A percentile compares a stretch with the other conserved stretches of the same genome.
These are phyloP conservation scores for Clitocybe nebularis DNA, from an alignment of 1,284 basidiomycete species.

Conservation along the genomic window DNA sequence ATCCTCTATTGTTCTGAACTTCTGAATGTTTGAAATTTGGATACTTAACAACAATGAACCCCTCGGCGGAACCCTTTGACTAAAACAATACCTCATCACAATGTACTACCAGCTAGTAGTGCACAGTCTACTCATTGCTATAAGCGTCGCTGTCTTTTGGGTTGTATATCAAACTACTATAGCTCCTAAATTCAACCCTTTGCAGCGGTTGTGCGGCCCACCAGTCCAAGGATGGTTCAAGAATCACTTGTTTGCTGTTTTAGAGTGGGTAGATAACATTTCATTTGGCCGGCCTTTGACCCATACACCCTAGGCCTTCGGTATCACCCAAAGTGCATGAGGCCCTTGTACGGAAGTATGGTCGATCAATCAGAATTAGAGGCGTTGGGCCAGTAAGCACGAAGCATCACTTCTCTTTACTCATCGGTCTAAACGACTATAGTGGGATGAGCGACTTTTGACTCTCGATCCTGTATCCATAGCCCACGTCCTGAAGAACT, in stretches of 20 bases:
- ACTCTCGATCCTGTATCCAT: conserved; percentile 74
- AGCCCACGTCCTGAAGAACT: conserved; percentile 64
- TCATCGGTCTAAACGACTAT: conserved; percentile 2
- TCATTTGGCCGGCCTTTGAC: too few species aligned
- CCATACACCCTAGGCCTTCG: conserved; percentile 43
- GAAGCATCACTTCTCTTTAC: background rate
- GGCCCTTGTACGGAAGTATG: conserved; percentile 47
- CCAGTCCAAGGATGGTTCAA: conserved; percentile 43
- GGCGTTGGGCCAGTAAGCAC: conserved; percentile 60
- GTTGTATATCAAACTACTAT: conserved; percentile 30
- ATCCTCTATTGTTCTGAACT: background rate
- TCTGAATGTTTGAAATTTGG: too few species aligned
- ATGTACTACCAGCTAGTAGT: conserved; percentile 12
- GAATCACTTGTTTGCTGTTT: conserved; percentile 49
- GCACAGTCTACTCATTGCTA: conserved; percentile 18
- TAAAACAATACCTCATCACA: too few species aligned
- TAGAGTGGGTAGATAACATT: conserved; percentile 44
- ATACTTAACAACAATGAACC: background rate
- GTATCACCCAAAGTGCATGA: conserved; percentile 53
- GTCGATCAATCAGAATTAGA: conserved; percentile 56
- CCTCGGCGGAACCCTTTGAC: too few species aligned
- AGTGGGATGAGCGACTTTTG: conserved; percentile 77
- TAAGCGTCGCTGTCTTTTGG: conserved; percentile 24
- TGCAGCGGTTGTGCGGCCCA: conserved; percentile 57
- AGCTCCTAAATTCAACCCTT: conserved; percentile 44